phyloP scores from a whole-genome alignment of 176 grass and related monocot genomes.

The Bonia amplexicaulis region DNA sequence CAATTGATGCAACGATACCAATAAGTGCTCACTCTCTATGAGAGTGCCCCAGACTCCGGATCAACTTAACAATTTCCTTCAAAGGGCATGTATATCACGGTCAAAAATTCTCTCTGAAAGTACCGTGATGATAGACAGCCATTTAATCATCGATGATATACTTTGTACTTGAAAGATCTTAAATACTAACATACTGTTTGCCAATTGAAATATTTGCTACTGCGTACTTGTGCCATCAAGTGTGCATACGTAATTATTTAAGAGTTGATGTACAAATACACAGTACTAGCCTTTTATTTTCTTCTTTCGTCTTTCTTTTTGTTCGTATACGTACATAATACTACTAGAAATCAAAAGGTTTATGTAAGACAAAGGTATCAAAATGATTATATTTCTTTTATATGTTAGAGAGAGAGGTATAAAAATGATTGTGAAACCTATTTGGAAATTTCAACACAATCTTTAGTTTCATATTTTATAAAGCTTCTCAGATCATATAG shows the following conservation, averaged over 20 bases:
- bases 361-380: constrained; percentile 1
- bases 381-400: not conserved
- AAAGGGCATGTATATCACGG: not conserved
- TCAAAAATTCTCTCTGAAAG: not conserved
- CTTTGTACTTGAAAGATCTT: constrained; percentile 32
- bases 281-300: not conserved
- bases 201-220: not conserved
- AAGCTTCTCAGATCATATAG: not conserved
- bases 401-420: not conserved
- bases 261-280: not conserved
- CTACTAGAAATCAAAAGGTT: not conserved
- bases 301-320: not conserved
- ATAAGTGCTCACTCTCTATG: not conserved
- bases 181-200: constrained; percentile 3
- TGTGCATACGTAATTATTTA: constrained; percentile 38
- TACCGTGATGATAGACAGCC: not conserved
- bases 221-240: constrained; percentile 31
- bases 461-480: not conserved
- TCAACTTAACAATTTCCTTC: not conserved
- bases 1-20: not conserved
- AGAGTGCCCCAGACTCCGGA: not conserved
- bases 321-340: not conserved
- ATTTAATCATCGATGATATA: not conserved
- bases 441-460: not conserved
- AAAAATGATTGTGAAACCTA: constrained; percentile 1